Evolutionary conservation across 805 yeast species (phyloP).

Genomic region (Sugiyamaella qingdaonensis): DNA sequence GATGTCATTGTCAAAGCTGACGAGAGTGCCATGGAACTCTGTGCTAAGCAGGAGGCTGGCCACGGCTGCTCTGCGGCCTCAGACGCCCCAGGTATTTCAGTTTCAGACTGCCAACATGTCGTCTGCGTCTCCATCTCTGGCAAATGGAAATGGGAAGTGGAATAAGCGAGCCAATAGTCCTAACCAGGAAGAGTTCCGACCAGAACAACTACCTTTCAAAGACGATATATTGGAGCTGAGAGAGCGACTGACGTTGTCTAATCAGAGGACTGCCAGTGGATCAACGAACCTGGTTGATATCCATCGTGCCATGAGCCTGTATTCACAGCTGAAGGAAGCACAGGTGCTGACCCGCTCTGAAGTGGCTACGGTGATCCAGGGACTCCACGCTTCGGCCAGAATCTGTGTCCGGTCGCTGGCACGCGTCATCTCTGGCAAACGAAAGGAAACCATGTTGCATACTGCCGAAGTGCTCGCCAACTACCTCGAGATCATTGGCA

Average conservation of each 20-base stretch:
- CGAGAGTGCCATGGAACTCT: not conserved
- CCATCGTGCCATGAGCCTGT: constrained; percentile 19
- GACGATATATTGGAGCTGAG: constrained; percentile 15
- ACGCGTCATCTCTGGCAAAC: constrained; percentile 15
- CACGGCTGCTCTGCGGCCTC: not conserved
- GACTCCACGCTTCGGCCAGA: constrained; percentile 21
- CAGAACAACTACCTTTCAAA: constrained; percentile 2
- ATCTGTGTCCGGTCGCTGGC: constrained; percentile 11
- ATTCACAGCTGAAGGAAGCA: constrained; percentile 15
- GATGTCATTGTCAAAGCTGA: constrained; percentile 5
- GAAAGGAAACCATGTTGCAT: constrained; percentile 3
- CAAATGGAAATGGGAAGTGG: not conserved
- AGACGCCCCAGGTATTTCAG: not conserved
- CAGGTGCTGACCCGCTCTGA: constrained; percentile 15
- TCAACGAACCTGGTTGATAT: constrained; percentile 18
- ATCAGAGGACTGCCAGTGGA: constrained; percentile 15
- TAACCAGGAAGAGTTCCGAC: not conserved
- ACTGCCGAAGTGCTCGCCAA: constrained; percentile 8
- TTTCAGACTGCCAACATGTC: not conserved
- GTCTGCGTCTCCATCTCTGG: not conserved
- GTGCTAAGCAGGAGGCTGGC: not conserved
- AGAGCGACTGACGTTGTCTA: constrained; percentile 19
- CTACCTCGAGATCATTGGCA: constrained; percentile 17
- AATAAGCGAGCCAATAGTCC: not conserved
- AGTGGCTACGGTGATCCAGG: constrained; percentile 19